Base-by-base conservation (phyloP, 345 rosid species). In the Mercurialis annua region DNA sequence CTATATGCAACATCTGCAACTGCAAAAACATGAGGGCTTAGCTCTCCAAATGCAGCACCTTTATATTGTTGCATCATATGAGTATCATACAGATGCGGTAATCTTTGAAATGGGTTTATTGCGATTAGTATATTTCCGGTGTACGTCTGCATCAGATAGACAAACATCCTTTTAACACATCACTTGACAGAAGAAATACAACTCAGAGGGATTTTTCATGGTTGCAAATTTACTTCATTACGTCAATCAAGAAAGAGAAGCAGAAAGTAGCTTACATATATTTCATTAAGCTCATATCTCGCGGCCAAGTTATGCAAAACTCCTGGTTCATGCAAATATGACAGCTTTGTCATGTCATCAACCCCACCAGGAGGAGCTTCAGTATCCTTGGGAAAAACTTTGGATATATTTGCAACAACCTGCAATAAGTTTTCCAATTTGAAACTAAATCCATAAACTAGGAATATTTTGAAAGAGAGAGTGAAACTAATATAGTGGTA, bases 31-130 rank as follows among this genome's bases (percentile, higher is more conserved):
- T 94, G 99, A 59, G 99, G 99, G 67, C 98, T 94, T 64, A 94
- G 77, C 89, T 94, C 99, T 67, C 99, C 99, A 81, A 94, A 92
- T 74, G 74, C 86, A 49, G 98, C 98, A 71, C 99, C 99, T 80
- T 89, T 94, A 78, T 94, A 94, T 71, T 94, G 99, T 80, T 91
- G 90, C 99, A 94, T 94, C 99, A 94, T 94, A 80, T 91, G 97
- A 71, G 97, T 91, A 80, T 91, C 98, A 81, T 94, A 94, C 31
- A 94, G 82, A 84, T 94, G 99, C 1, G 99, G 97, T 67, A 94
- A 83, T 79, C 99, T 85, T 88, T 94, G 99, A 81, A 94, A 94
- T 47, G 99, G 99, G 73, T 94, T 94, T 80, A 94, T 89, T 33
- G 99, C 99, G 38, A 94, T 94, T 77, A 94, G 82, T 79, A 94